A percentile compares a stretch with the other conserved stretches of the same genome.
These are phyloP conservation scores for Cardamine resedifolia DNA, from an alignment of 345 rosid species.

Conservation along the genomic window DNA sequence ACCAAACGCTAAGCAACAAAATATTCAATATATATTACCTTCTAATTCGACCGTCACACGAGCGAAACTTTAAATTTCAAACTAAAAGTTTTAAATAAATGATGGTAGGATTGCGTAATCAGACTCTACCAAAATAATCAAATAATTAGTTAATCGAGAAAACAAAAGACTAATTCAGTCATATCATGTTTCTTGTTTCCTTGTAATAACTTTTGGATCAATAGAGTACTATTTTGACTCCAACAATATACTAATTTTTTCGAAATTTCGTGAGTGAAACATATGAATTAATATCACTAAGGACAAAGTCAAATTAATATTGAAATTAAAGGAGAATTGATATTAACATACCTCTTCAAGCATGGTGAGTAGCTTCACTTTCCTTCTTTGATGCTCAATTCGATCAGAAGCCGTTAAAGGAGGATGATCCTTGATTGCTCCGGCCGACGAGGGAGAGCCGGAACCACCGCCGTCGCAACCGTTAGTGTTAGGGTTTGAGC, in stretches of 20 bases:
- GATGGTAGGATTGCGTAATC: slow-evolving; percentile 36
- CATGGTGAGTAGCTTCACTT: slow-evolving; percentile 91
- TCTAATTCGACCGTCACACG: slow-evolving; percentile 8
- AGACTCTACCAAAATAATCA: slow-evolving; percentile 49
- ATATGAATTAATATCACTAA: neutral
- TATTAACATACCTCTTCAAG: slow-evolving; percentile 94
- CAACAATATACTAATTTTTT: neutral
- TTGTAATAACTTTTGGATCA: slow-evolving; percentile 8
- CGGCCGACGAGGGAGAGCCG: slow-evolving; percentile 48
- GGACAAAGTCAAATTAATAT: slow-evolving; percentile 20
- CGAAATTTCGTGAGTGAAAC: slow-evolving; percentile 3
- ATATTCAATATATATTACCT: slow-evolving; percentile 11
- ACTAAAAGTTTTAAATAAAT: neutral
- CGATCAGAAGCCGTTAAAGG: slow-evolving; percentile 78
- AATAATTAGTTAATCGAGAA: neutral
- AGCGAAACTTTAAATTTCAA: neutral
- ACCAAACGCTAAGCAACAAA: slow-evolving; percentile 33
- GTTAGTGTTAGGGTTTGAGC: slow-evolving; percentile 65
- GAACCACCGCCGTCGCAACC: slow-evolving; percentile 41
- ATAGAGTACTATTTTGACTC: neutral
- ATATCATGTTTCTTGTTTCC: slow-evolving; percentile 25
- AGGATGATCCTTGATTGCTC: slow-evolving; percentile 47
- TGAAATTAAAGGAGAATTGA: slow-evolving; percentile 4
- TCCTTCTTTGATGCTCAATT: slow-evolving; percentile 93
- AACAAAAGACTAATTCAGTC: slow-evolving; percentile 14